Evolutionary conservation across 768 basidiomycete genomes (phyloP), one percentile per base, ranked within the genome.

Genomic region (Lactarius akahatsu): DNA sequence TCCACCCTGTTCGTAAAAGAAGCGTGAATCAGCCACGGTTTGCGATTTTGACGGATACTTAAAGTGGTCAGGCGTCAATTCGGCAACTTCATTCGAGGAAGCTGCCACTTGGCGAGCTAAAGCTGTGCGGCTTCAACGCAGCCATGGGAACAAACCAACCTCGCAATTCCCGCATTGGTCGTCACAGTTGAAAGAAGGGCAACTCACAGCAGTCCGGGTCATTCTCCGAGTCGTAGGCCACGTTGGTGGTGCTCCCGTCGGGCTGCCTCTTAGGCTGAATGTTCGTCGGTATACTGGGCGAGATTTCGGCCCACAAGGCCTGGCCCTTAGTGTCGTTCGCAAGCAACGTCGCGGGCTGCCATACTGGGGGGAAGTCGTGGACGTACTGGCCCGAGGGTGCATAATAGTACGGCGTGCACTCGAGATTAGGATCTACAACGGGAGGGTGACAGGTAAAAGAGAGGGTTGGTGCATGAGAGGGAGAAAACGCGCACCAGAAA

Each of bases 241-340:
- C 59, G 20, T 57, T 45, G 40, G 47, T 41, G 41, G 59, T 60
- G 54, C 52, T 57, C 45, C 65, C 55, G 13, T 38, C 45, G 30
- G 54, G 28, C 56, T 64, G 26, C 55, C 47, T 59, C 72, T 83
- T 85, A 13, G 80, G 75, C 2, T 74, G 16, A 4, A 84, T 83
- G 61, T 82, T 79, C 28, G 58, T 68, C 40, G 85, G 86, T 56
- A 86, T 76, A 41, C 68, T 77, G 1, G 72, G 64, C 38, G 74
- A 72, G 28, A 86, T 83, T 43, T 77, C 74, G 15, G 76, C 71
- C 77, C 80, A 86, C 67, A 79, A 80, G 8, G 73, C 71, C 57
- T 73, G 74, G 26, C 41, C 65, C 26, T 41, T 34, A 8, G 54
- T 56, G 41, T 66, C 65, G 32, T 66, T 57, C 15, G 60, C n/a